Evolutionary conservation across 164 flowering plant genomes (phyloP).

Genomic region (Sedum album): DNA sequence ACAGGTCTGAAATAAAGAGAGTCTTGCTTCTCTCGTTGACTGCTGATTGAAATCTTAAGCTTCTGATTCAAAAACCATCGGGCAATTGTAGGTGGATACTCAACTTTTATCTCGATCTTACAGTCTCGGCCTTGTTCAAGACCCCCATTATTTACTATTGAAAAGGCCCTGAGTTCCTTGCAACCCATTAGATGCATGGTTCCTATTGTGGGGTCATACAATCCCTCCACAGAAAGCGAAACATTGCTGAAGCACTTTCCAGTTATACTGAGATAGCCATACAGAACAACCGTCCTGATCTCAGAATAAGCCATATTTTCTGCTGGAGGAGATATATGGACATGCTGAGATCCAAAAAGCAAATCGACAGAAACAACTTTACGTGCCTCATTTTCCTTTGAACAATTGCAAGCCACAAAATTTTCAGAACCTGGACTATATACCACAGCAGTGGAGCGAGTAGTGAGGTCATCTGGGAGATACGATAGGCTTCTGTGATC

Average conservation of each 20-base stretch:
- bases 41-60: constrained; percentile 11
- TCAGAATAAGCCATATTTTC: background rate
- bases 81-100: constrained; percentile 10
- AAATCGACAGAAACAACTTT: constrained; percentile 2
- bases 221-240: too few species aligned
- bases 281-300: background rate
- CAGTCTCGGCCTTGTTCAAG: constrained; percentile 17
- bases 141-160: background rate
- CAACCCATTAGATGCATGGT: constrained; percentile 9
- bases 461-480: constrained; percentile 4
- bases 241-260: too few species aligned
- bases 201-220: constrained; percentile 7
- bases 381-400: too few species aligned
- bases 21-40: too few species aligned
- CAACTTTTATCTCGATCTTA: constrained; percentile 12
- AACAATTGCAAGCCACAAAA: too few species aligned
- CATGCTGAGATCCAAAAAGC: background rate
- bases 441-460: background rate
- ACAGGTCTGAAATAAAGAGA: constrained; percentile 12
- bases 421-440: background rate
- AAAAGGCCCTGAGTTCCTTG: too few species aligned
- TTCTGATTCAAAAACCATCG: constrained; percentile 17
- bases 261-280: background rate
- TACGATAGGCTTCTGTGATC: background rate
- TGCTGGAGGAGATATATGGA: background rate